Conservation (phyloP, 177 flowering plant species). For the Telopea speciosissima region DNA sequence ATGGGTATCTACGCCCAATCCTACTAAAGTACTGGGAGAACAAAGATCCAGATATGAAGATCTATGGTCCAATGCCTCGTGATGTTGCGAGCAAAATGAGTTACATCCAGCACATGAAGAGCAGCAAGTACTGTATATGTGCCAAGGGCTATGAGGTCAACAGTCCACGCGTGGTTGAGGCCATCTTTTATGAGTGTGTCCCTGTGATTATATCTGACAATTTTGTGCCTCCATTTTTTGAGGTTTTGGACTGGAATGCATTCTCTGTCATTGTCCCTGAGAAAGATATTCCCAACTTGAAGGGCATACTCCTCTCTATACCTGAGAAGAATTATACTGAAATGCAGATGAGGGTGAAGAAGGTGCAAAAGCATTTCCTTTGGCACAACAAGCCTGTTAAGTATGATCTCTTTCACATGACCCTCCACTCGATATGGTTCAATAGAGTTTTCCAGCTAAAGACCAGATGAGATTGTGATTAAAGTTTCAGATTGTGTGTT, state of each 20-base stretch:
- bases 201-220: slow-evolving; percentile 85
- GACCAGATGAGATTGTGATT: slow-evolving; percentile 8
- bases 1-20: slow-evolving; percentile 56
- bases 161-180: slow-evolving; percentile 75
- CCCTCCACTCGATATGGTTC: slow-evolving; percentile 74
- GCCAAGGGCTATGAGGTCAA: slow-evolving; percentile 72
- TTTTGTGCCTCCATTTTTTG: slow-evolving; percentile 78
- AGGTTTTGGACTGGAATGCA: slow-evolving; percentile 64
- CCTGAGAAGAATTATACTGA: slow-evolving; percentile 37
- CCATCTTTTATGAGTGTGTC: slow-evolving; percentile 72
- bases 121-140: slow-evolving; percentile 83
- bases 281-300: slow-evolving; percentile 67
- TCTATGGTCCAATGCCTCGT: slow-evolving; percentile 39
- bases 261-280: slow-evolving; percentile 64
- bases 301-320: slow-evolving; percentile 55
- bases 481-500: not conserved
- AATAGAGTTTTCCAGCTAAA: slow-evolving; percentile 42
- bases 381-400: slow-evolving; percentile 68
- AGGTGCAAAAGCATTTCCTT: slow-evolving; percentile 65
- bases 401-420: slow-evolving; percentile 80
- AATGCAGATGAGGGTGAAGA: slow-evolving; percentile 55
- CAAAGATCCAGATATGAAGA: slow-evolving; percentile 70
- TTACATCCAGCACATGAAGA: slow-evolving; percentile 62
- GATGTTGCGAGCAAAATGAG: slow-evolving; percentile 30
- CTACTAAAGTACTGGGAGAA: slow-evolving; percentile 59